These are phyloP conservation scores for Carex parvula DNA, from an alignment of 176 grass and related monocot genomes.

Conservation along the genomic window DNA sequence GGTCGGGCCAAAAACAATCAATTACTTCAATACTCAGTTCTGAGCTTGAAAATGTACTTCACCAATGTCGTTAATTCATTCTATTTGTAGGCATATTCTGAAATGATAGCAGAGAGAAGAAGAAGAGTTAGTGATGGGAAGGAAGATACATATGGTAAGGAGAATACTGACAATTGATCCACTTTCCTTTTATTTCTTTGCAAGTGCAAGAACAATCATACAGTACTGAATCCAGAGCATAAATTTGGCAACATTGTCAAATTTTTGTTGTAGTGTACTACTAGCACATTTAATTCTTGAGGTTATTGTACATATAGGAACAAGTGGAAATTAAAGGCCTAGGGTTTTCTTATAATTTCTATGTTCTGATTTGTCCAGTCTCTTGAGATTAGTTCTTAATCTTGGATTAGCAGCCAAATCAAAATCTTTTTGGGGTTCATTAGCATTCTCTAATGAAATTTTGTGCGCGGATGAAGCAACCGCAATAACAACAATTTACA, in stretches of 20 bases:
- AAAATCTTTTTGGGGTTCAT: not conserved
- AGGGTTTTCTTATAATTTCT: not conserved
- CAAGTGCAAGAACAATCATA: not conserved
- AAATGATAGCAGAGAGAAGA: slow-evolving; percentile 90
- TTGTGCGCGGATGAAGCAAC: not conserved
- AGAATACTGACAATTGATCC: slow-evolving; percentile 29
- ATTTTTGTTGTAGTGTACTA: not conserved
- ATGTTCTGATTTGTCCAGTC: not conserved
- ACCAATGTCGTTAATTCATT: not conserved
- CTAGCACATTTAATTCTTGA: slow-evolving; percentile 3
- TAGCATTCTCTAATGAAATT: not conserved
- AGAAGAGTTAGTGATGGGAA: slow-evolving; percentile 64
- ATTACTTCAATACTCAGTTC: not conserved
- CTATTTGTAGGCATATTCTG: slow-evolving; percentile 64
- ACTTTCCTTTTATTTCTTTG: not conserved
- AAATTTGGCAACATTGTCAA: slow-evolving; percentile 2
- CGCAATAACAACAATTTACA: not conserved
- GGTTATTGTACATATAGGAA: slow-evolving; percentile 13
- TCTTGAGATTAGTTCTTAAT: not conserved
- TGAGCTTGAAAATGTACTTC: not conserved
- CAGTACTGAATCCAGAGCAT: not conserved
- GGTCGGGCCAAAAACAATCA: not conserved
- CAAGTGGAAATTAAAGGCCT: not conserved
- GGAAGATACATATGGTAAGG: slow-evolving; percentile 92
- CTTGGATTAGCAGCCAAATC: not conserved